Evolutionary conservation across 2,329 filamentous ascomycete species (phyloP), one percentile per base, ranked within the genome.

Genomic region (Sporothrix luriei): DNA sequence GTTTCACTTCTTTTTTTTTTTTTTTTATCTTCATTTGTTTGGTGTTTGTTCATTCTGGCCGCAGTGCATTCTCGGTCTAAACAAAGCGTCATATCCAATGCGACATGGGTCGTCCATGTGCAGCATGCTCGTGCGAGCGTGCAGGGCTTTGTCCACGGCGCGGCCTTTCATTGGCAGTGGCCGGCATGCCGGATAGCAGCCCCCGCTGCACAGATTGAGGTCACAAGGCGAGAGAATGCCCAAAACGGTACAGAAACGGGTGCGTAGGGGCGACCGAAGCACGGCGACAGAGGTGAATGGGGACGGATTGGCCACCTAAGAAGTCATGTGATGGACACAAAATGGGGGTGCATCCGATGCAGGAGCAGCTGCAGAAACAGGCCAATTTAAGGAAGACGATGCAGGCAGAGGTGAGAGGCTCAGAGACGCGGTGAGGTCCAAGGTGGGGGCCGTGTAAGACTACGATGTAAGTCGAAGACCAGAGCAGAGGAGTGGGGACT

Each of bases 301-400:
- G 14, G 55, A 24, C 14, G 51, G n/a, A 59, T 11, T 19, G 61
- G 43, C 61, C 43, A 49, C 24, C 13, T 38, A 49, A 16, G 24
- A 49, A 38, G 62, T 65, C 62, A 65, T 38, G 46, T 46, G 62
- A 33, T 65, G 48, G 9, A n/a, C 43, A 26, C n/a, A 29, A 13
- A 54, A 46, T 33, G 26, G 48, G 48, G 64, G 68, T 43, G 33
- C 55, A 55, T 70, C 69, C 69, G 69, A 70, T 70, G 69, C 69
- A 70, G 69, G 69, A 70, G 62, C 52, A 46, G 43, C 38, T 70
- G 68, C 62, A 64, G 33, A 40, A 33, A 33, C 33, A 33, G 6
- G 33, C 33, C 38, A 38, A 38, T 33, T 38, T 21, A 29, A 24
- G 40, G 29, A 57, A 24, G 33, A 14, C 13, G 7, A 46, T 9